Evolutionary conservation across 1,284 basidiomycete species (phyloP), one percentile per base, ranked within the genome.

Genomic region (Agaricales sp.): DNA sequence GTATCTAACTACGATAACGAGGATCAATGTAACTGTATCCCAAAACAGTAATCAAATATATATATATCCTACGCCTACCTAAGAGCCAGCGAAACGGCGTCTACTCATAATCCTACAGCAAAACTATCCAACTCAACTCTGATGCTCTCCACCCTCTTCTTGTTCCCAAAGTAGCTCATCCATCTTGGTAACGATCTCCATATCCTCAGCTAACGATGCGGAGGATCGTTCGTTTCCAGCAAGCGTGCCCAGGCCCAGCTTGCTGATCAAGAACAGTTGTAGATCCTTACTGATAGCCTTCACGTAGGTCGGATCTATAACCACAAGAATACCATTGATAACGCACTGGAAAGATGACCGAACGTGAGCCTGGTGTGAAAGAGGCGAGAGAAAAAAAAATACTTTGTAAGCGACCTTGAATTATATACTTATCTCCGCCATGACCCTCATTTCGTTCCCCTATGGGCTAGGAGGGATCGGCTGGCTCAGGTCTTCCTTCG

Each of bases 401-500:
- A 70, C 73, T 67, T 71, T 73, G 57, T 72, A 71, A 1, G 69
- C 57, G 2, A 75, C 68, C 53, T 73, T 68, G 58, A 74, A 77
- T 57, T 76, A 77, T 1, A 68, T 74, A 3, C 71, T 59, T 1
- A 74, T 71, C 49, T 75, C 72, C 1, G 74, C 71, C 69, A 75
- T 73, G 24, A 74, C 62, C 21, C 64, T 53, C n/a, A 78, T 56
- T 53, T 75, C 74, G 2, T 67, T 62, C 55, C 74, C 71, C 52
- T 66, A 74, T 48, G 62, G 55, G 51, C 75, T 73, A 0, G 63
- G 54, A 1, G 62, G 57, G 21, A 59, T 59, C 11, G 77, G 61
- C 53, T 64, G 67, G 8, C 57, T 62, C 0, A 78, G 58, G 48
- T 75, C 69, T 2, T 63, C 67, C 8, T 52, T 56, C 14, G 51